Base-by-base conservation (phyloP, 2,329 filamentous ascomycete genomes). In the Monilinia vaccinii-corymbosi region DNA sequence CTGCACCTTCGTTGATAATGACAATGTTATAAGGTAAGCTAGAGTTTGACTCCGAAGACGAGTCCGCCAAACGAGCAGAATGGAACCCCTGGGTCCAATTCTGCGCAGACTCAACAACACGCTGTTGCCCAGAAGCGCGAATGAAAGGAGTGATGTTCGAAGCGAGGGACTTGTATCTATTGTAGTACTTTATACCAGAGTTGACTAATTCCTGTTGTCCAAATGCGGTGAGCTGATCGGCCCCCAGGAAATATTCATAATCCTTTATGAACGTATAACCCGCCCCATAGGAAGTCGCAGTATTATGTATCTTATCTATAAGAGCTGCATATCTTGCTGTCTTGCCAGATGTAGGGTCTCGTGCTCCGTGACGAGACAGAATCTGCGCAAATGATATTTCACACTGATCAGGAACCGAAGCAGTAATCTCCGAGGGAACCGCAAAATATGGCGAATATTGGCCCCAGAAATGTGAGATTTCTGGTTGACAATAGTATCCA, bases 371-470 rank as follows among this genome's bases (percentile, higher is more conserved):
- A 2, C 92, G 85, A 25, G 90, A 91, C 51, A 97, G 80, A 28
- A 92, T 77, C 69, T 92, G 88, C 1, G 81, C 92, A 73, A 96
- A 93, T 3, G 86, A 93, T 66, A 93, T 75, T 14, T 81, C 76
- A 74, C 92, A 97, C n/a, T 77, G 78, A 0, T 76, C 66, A 0
- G 91, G 91, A 0, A 87, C 48, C 10, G 75, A 9, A 77, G 76
- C 8, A 78, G 83, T 76, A 55, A 90, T 82, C 3, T 82, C 77
- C 1, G 87, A 91, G 8, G 85, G 80, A 0, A 92, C 86, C 1
- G 86, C 81, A 74, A 89, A 96, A 75, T 85, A 95, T 2, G 91
- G 89, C 21, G 90, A 88, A 73, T 96, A 96, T 72, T 93, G 91
- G 60, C 91, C 92, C 90, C 91, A 96, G 59, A 61, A 69, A 23